These are phyloP conservation scores for Cystobasidium sp. DNA, from an alignment of 1,284 basidiomycete species.

Conservation along the genomic window DNA sequence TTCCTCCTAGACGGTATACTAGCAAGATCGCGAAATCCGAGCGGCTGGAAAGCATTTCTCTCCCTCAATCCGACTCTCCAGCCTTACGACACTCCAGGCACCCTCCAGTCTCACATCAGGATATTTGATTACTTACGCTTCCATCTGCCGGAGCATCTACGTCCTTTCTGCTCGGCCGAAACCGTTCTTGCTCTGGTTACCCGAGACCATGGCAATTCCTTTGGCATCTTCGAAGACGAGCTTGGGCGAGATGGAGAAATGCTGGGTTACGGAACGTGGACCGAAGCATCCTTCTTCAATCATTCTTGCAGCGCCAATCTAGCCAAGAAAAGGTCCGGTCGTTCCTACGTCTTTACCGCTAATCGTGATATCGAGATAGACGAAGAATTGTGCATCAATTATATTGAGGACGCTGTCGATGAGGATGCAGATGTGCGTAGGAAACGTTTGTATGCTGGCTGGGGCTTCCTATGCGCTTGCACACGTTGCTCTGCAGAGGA, in stretches of 20 bases:
- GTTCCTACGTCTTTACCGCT: constrained; percentile 46
- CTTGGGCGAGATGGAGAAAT: constrained; percentile 48
- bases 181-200: constrained; percentile 43
- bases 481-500: constrained; percentile 7
- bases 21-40: constrained; percentile 29
- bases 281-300: constrained; percentile 52
- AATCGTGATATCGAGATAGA: constrained; percentile 36
- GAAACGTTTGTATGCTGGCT: constrained; percentile 43
- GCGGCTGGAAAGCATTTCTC: constrained; percentile 43
- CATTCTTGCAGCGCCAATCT: constrained; percentile 50
- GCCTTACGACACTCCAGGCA: constrained; percentile 36
- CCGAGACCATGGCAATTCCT: constrained; percentile 50
- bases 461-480: constrained; percentile 51
- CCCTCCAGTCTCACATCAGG: constrained; percentile 40
- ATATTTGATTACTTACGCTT: constrained; percentile 45
- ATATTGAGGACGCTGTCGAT: constrained; percentile 47
- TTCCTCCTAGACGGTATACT: constrained; percentile 41
- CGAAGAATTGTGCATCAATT: constrained; percentile 50
- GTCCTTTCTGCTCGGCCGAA: constrained; percentile 30
- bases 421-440: constrained; percentile 39
- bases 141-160: constrained; percentile 44
- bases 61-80: constrained; percentile 44
- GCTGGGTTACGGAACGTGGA: constrained; percentile 52
- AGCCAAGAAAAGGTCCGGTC: constrained; percentile 40
- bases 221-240: constrained; percentile 49